phyloP scores from a whole-genome alignment of 129 eudicot genomes.

The Saussurea involucrata region DNA sequence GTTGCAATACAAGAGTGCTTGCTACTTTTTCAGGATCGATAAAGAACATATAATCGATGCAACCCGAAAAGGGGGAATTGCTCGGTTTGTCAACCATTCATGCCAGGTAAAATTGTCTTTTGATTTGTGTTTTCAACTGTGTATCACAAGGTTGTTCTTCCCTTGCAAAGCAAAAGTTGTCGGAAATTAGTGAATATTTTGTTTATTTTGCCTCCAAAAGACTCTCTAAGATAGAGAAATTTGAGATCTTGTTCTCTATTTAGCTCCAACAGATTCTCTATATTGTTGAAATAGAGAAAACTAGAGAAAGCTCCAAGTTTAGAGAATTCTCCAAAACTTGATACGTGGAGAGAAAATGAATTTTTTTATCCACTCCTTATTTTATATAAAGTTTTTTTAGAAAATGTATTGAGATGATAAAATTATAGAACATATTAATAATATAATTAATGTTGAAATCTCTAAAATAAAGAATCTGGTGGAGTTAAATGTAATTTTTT shows the following conservation, averaged over 20 bases:
- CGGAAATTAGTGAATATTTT: neutral
- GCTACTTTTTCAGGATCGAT: slow-evolving; percentile 77
- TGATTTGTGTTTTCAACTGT: neutral
- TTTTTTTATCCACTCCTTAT: too few species aligned
- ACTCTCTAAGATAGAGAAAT: too few species aligned
- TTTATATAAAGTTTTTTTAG: too few species aligned
- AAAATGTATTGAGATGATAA: too few species aligned
- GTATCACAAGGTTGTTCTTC: neutral
- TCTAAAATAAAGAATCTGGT: too few species aligned
- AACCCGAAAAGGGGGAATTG: slow-evolving; percentile 81
- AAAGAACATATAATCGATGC: slow-evolving; percentile 84
- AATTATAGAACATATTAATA: neutral
- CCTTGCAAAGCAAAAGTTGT: neutral
- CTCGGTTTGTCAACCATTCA: slow-evolving; percentile 90
- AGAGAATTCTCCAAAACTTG: too few species aligned
- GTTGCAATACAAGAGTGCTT: slow-evolving; percentile 71
- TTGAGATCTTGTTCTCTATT: neutral
- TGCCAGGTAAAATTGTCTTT: slow-evolving; percentile 50
- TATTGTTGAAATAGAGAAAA: too few species aligned
- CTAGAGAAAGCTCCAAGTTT: neutral
- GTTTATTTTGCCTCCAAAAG: too few species aligned
- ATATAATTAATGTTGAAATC: too few species aligned
- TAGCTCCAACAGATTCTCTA: neutral
- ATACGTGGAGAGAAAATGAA: too few species aligned
- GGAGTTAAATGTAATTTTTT: too few species aligned